A percentile compares a stretch with the other conserved stretches of the same genome.
Conservation (phyloP, 2,329 filamentous ascomycete genomes). For the Aspergillus glaucus region DNA sequence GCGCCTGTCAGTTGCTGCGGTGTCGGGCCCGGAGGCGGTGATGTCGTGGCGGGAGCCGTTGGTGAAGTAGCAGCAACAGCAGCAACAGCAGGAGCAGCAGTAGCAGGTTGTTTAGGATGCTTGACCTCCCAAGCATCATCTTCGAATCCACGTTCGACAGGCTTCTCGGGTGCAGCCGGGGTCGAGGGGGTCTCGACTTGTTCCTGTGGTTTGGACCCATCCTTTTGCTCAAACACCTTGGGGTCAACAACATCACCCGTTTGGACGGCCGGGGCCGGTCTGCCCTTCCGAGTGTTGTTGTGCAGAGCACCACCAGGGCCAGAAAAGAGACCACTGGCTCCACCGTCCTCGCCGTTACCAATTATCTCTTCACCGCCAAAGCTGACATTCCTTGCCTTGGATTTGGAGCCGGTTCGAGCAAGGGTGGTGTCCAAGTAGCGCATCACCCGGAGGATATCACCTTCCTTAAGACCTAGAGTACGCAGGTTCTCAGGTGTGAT, state of each 20-base stretch:
- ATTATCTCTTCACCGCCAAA: slow-evolving; percentile 49
- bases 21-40: slow-evolving; percentile 22
- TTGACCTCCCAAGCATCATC: slow-evolving; percentile 98
- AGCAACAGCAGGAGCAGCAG: slow-evolving; percentile 26
- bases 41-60: slow-evolving; percentile 19
- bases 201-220: slow-evolving; percentile 39
- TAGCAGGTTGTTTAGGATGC: slow-evolving; percentile 56
- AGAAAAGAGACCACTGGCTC: slow-evolving; percentile 72
- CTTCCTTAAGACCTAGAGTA: slow-evolving; percentile 87
- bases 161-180: slow-evolving; percentile 45
- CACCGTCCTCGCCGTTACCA: slow-evolving; percentile 54
- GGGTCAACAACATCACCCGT: slow-evolving; percentile 80
- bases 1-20: slow-evolving; percentile 56
- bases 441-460: slow-evolving; percentile 94
- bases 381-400: slow-evolving; percentile 50
- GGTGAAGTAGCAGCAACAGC: slow-evolving; percentile 29
- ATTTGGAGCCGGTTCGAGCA: slow-evolving; percentile 53
- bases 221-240: slow-evolving; percentile 70
- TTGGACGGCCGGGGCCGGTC: slow-evolving; percentile 79
- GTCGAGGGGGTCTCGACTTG: slow-evolving; percentile 45
- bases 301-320: slow-evolving; percentile 83
- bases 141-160: slow-evolving; percentile 65
- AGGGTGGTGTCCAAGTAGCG: slow-evolving; percentile 78
- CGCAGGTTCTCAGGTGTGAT: slow-evolving; percentile 77
- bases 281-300: slow-evolving; percentile 90